Base-by-base conservation (phyloP, 208 protist species). In the Wallacemonas sp. region DNA sequence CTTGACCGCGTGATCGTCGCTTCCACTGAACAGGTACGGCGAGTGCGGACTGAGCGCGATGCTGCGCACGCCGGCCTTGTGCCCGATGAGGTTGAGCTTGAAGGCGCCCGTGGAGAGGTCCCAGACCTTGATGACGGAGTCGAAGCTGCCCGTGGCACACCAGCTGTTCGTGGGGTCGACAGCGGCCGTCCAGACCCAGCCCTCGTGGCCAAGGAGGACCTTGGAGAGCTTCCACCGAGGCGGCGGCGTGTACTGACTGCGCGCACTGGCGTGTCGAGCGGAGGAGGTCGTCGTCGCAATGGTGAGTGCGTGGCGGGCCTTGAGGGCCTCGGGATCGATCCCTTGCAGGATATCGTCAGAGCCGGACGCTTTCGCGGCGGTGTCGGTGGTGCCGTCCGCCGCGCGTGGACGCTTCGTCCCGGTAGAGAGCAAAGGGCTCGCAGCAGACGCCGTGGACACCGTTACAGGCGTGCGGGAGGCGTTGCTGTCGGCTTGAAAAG, bases 111-210 rank as follows among this genome's bases (percentile, higher is more conserved):
- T 92, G 11, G 98, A 95, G 6, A 99, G 71, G 72, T 99, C 98
- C 98, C 98, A 99, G 4, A 99, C 82, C 70, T 99, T 99, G 63
- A 99, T 99, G 1, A 98, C 98, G 19, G 94, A 81, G 73, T 99
- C 99, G n/a, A 89, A 94, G 27, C 96, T 92, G 41, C 98, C 99
- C 0, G 98, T 99, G 32, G 85, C 94, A 77, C 99, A 99, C 98
- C 98, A 99, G 74, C 99, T 88, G 83, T 99, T 99, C n/a, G 68
- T 87, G 4, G 92, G 88, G 63, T 99, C 99, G 6, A 99, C 97
- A 2, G 94, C 87, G 6, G 99, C 70, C 5, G 80, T 71, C 67
- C 95, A 93, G 0, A 99, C 99, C 98, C 98, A 99, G 0, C 98
- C 98, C 21, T 89, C 82, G 72, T 97, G 94, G 0, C 88, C 93